Conservation (phyloP, 2,329 filamentous ascomycete species). For the Penicillium concentricum region DNA sequence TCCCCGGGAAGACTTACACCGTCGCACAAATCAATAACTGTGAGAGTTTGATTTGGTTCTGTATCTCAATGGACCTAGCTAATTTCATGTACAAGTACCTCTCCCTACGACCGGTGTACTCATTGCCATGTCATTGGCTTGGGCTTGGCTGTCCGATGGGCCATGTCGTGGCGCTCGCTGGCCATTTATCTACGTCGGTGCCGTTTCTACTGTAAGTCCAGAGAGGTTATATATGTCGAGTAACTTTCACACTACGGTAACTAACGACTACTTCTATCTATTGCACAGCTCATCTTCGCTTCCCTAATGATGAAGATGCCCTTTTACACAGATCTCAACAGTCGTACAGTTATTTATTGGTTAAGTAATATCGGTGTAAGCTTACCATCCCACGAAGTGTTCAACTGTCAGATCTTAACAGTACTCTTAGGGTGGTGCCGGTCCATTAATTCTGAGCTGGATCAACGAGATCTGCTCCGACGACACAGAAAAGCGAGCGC, state of each 20-base stretch:
- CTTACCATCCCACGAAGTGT: background rate
- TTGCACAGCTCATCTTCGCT: conserved; percentile 30
- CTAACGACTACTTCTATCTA: background rate
- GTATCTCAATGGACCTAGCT: conserved; percentile 7
- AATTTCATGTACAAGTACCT: conserved; percentile 17
- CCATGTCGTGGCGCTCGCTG: conserved; percentile 33
- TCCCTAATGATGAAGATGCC: conserved; percentile 38
- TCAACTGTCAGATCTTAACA: background rate
- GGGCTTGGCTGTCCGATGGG: conserved; percentile 43
- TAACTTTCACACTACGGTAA: no score
- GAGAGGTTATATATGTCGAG: background rate
- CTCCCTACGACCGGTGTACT: conserved; percentile 36
- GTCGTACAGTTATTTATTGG: conserved; percentile 42
- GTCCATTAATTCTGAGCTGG: conserved; percentile 41
- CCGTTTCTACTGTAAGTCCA: conserved; percentile 33
- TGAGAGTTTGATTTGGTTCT: conserved; percentile 21
- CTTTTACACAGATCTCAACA: conserved; percentile 36
- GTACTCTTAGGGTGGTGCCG: conserved; percentile 30
- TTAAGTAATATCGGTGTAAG: conserved; percentile 38
- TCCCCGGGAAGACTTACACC: conserved; percentile 36
- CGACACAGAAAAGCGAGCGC: conserved; percentile 32
- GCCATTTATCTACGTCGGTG: conserved; percentile 42
- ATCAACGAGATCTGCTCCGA: conserved; percentile 37
- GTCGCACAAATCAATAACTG: conserved; percentile 38
- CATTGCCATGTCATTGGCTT: conserved; percentile 35